Evolutionary conservation across 768 basidiomycete species (phyloP).

Genomic region (Rhodotorula kratochvilovae): DNA sequence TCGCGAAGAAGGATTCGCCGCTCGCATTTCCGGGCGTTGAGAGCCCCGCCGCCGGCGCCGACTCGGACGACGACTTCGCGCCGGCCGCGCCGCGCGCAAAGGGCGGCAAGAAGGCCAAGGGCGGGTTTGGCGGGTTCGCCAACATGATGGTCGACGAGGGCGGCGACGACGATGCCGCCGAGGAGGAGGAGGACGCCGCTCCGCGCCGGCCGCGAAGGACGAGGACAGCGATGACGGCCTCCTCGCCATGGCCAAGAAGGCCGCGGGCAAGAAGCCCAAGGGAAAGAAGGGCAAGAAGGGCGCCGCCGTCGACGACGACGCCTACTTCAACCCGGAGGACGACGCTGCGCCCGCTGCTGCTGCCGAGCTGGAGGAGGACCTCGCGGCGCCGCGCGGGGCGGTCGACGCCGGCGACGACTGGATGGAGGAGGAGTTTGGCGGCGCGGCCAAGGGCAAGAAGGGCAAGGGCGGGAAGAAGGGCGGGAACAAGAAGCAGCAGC

Average conservation of each 20-base stretch:
- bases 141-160: constrained; percentile 46
- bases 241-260: constrained; percentile 35
- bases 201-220: constrained; percentile 5
- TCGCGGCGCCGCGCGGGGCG: constrained; percentile 16
- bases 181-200: constrained; percentile 16
- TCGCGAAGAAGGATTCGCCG: constrained; percentile 45
- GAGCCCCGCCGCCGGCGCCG: constrained; percentile 37
- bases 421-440: constrained; percentile 69
- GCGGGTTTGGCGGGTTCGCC: constrained; percentile 56
- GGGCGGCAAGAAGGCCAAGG: constrained; percentile 10
- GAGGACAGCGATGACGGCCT: constrained; percentile 29
- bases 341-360: neutral
- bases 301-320: constrained; percentile 39
- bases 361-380: constrained; percentile 41
- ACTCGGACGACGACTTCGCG: constrained; percentile 51
- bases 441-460: constrained; percentile 55
- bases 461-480: constrained; percentile 58
- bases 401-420: constrained; percentile 62
- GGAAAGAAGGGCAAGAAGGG: constrained; percentile 41
- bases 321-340: constrained; percentile 32
- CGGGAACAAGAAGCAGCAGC: constrained; percentile 36
- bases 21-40: constrained; percentile 9
- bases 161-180: constrained; percentile 23
- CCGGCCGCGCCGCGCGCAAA: constrained; percentile 4
- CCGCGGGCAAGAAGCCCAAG: constrained; percentile 43